Base-by-base conservation (phyloP, 2,329 filamentous ascomycete species). In the Trichophyton simii region DNA sequence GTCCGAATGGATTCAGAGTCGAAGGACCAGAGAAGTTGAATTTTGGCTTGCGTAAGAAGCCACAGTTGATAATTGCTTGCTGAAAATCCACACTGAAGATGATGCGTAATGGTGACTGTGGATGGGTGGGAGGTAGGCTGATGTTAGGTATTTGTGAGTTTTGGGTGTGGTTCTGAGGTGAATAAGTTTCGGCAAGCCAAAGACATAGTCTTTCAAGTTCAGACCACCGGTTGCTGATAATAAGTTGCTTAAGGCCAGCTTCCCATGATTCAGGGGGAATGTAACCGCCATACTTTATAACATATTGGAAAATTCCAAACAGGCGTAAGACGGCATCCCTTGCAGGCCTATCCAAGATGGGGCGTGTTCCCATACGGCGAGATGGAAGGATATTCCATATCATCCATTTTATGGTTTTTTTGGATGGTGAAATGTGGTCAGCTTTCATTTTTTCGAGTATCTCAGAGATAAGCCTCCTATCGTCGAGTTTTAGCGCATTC, bases 171-270 rank as follows among this genome's bases (percentile, higher is more conserved):
- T 20, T 31, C 5, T 25, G 15, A 41, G 60, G 61, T 25, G 60
- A 61, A 60, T 81, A 80, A 60, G 72, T 72, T 8, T 67, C 67
- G 5, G 76, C 74, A 2, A 87, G 75, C 81, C 77, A 81, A 50
- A 80, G 66, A 11, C 79, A 74, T 28, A 85, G 72, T 22, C 76
- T 76, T 62, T 77, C 75, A 5, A 86, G 72, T 36, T 82, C 79
- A 13, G 77, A 68, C 67, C 83, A 78, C 15, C 77, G 75, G 6
- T 78, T 74, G 7, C 73, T 69, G 80, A 83, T 85, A 3, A 84
- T 85, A 54, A 82, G 77, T 31, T 83, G 78, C 54, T 81, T 81
- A 48, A 87, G 67, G 8, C 85, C 73, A 67, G 86, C 83, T 55
- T 73, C 71, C 85, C 84, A 87, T 15, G 74, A 67, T 28, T 65